Conservation (phyloP, 106 monocot species). For the Allium sativum region DNA sequence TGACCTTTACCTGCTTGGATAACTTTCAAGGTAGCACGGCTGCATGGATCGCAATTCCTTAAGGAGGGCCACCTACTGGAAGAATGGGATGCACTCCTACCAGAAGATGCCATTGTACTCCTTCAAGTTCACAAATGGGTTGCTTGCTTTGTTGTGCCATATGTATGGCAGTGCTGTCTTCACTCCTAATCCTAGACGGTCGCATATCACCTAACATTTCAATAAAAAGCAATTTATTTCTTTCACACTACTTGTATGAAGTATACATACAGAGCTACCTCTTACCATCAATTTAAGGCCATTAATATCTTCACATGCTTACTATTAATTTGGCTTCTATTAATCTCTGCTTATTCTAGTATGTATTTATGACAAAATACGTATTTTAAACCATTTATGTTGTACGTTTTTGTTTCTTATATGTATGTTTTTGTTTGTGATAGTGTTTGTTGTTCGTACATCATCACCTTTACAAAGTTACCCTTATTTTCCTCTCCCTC, state of each 20-base stretch:
- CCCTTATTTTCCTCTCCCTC: too few relatives aligned
- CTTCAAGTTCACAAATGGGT: slow-evolving; percentile 64
- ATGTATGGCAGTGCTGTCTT: slow-evolving; percentile 58
- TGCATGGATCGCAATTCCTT: slow-evolving; percentile 32
- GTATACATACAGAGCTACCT: background rate
- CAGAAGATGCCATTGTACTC: slow-evolving; percentile 65
- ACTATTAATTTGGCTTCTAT: background rate
- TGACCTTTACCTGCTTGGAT: slow-evolving; percentile 20
- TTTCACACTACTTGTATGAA: background rate
- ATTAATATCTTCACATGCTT: background rate
- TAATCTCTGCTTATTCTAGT: too few relatives aligned
- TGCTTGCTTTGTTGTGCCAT: slow-evolving; percentile 70
- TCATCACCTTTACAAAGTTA: too few relatives aligned
- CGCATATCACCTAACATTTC: slow-evolving; percentile 45
- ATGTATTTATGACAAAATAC: too few relatives aligned
- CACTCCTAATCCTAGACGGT: slow-evolving; percentile 42
- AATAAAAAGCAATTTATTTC: too few relatives aligned
- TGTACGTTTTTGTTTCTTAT: too few relatives aligned
- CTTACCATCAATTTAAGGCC: background rate
- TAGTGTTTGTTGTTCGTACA: too few relatives aligned
- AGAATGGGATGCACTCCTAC: slow-evolving; percentile 43
- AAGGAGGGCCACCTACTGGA: slow-evolving; percentile 9
- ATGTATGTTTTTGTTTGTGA: too few relatives aligned
- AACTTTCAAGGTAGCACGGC: slow-evolving; percentile 27
- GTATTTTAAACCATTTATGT: too few relatives aligned